Conservation (phyloP, 768 basidiomycete species). For the Coprinopsis marcescibilis region DNA sequence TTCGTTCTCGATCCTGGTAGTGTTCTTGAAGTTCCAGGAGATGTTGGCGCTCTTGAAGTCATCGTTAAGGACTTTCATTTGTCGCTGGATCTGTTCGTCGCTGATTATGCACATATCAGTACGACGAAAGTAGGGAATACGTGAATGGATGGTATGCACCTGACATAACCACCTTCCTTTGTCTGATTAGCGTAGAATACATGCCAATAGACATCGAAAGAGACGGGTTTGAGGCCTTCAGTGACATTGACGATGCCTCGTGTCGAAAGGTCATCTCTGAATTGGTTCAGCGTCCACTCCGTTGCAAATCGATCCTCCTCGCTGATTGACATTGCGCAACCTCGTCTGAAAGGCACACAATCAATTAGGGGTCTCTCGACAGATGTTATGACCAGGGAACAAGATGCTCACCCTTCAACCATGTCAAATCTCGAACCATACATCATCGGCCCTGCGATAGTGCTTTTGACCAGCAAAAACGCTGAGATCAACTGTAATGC, state of each 20-base stretch:
- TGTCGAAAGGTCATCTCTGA: background rate
- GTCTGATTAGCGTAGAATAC: conserved; percentile 27
- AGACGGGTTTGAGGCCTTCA: background rate
- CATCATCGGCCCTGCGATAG: too few relatives aligned
- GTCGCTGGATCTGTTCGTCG: conserved; percentile 28
- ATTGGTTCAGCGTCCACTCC: background rate
- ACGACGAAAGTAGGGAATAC: background rate
- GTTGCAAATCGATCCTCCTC: conserved; percentile 1
- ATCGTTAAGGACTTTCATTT: conserved; percentile 36
- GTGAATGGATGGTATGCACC: conserved; percentile 26
- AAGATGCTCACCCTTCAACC: too few relatives aligned
- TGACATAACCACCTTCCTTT: conserved; percentile 27
- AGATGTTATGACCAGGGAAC: too few relatives aligned
- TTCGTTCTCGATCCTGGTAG: conserved; percentile 32
- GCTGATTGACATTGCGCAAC: background rate
- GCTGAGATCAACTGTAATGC: too few relatives aligned
- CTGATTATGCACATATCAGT: conserved; percentile 18
- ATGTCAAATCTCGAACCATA: too few relatives aligned
- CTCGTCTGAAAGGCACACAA: too few relatives aligned
- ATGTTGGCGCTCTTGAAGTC: conserved; percentile 32
- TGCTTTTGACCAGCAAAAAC: too few relatives aligned
- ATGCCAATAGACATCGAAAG: conserved; percentile 28
- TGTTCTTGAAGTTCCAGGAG: conserved; percentile 28
- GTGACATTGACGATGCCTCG: background rate
- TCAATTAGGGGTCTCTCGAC: too few relatives aligned